Evolutionary conservation across 139 green algal species (phyloP).

Genomic region (Closterium sp.): DNA sequence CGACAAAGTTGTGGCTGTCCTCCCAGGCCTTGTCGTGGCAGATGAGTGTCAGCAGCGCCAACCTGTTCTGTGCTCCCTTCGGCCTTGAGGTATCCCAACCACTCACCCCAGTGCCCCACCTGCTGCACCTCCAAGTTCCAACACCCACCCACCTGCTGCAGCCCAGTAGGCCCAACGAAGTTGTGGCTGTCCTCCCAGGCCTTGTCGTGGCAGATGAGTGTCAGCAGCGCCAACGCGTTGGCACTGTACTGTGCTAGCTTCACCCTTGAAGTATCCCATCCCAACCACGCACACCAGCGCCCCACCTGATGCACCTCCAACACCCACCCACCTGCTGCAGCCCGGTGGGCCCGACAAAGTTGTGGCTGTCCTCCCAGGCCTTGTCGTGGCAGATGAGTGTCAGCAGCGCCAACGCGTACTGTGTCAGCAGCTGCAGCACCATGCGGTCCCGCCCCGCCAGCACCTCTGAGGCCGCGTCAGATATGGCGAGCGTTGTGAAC

Average conservation of each 20-base stretch:
- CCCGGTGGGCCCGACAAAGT: constrained; percentile 7
- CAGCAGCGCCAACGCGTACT: constrained; percentile 12
- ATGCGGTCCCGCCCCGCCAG: constrained; percentile 15
- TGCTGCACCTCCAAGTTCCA: neutral
- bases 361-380: constrained; percentile 14
- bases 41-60: too few species aligned
- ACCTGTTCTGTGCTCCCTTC: too few species aligned
- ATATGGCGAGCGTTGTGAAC: neutral
- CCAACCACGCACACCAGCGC: too few species aligned
- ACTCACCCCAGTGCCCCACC: neutral
- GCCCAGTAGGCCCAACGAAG: constrained; percentile 13
- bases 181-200: constrained; percentile 22
- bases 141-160: constrained; percentile 22
- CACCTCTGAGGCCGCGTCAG: constrained; percentile 4
- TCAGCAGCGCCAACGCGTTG: constrained; percentile 35
- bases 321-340: constrained; percentile 20
- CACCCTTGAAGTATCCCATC: too few species aligned
- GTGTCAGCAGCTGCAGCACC: constrained; percentile 34
- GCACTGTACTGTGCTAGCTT: too few species aligned
- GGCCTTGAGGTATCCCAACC: too few species aligned
- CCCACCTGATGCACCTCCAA: too few species aligned
- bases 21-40: too few species aligned
- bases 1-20: constrained; percentile 9
- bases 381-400: constrained; percentile 25
- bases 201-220: constrained; percentile 25